A percentile compares a stretch with the other conserved stretches of the same genome.
Evolutionary conservation across 1,139 yeast genomes (phyloP).

Genomic region (Scheffersomyces insectosa): DNA sequence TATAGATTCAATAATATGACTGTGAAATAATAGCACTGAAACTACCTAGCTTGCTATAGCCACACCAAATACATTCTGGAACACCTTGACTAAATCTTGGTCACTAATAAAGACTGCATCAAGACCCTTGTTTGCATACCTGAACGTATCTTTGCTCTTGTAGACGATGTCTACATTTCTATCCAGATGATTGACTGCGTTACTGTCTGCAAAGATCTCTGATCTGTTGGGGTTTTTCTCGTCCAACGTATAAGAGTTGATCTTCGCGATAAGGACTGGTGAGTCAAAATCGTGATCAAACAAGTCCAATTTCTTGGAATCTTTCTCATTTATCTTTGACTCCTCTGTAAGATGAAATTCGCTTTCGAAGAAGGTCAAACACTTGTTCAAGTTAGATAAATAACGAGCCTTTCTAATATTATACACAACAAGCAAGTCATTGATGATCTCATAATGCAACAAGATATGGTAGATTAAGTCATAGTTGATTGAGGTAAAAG

Average conservation of each 20-base stretch:
- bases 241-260: constrained; percentile 18
- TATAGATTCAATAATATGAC: no score
- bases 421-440: constrained; percentile 12
- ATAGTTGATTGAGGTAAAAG: constrained; percentile 19
- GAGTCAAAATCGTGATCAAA: constrained; percentile 33
- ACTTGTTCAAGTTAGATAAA: constrained; percentile 17
- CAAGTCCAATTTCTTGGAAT: constrained; percentile 15
- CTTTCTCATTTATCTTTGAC: constrained; percentile 14
- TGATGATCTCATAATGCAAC: constrained; percentile 26
- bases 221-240: constrained; percentile 5
- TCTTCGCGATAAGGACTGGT: constrained; percentile 24
- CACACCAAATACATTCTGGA: neutral
- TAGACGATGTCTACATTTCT: constrained; percentile 1
- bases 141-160: constrained; percentile 10
- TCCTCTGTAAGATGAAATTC: constrained; percentile 20
- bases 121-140: constrained; percentile 5
- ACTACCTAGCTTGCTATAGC: no score
- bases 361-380: constrained; percentile 21
- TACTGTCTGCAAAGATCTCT: no score
- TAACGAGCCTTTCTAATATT: constrained; percentile 5
- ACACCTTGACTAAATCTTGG: constrained; percentile 7
- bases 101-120: constrained; percentile 6
- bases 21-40: no score
- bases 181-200: no score
- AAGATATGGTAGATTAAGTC: constrained; percentile 33